These are phyloP conservation scores for Tetrapisispora namnaoensis DNA, from an alignment of 805 yeast genomes.

Conservation along the genomic window DNA sequence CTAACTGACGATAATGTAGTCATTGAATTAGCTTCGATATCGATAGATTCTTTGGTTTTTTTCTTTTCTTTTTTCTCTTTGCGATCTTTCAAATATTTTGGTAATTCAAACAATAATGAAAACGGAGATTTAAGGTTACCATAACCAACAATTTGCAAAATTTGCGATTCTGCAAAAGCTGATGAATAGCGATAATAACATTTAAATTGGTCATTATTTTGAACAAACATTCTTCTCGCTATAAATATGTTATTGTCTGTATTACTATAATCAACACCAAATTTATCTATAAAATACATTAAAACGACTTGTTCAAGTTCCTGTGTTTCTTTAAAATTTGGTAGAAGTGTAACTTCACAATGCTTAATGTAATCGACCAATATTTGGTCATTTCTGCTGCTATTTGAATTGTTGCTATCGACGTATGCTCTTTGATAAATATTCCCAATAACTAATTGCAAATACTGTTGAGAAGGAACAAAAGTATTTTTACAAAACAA, in stretches of 20 bases:
- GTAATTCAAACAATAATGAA: conserved; percentile 61
- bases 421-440: conserved; percentile 48
- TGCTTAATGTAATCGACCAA: conserved; percentile 37
- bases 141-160: conserved; percentile 65
- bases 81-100: conserved; percentile 62
- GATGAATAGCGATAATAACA: conserved; percentile 74
- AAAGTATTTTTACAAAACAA: conserved; percentile 76
- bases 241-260: conserved; percentile 45
- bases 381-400: conserved; percentile 5
- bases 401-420: conserved; percentile 22
- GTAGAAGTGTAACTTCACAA: conserved; percentile 56
- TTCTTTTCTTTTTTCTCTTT: conserved; percentile 63
- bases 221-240: conserved; percentile 32
- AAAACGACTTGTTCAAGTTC: conserved; percentile 52
- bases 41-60: conserved; percentile 15
- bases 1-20: conserved; percentile 2
- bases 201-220: conserved; percentile 33
- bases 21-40: conserved; percentile 3
- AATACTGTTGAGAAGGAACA: conserved; percentile 72
- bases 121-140: conserved; percentile 71
- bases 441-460: conserved; percentile 69
- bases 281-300: conserved; percentile 48
- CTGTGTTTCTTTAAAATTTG: conserved; percentile 44
- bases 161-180: conserved; percentile 65
- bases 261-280: conserved; percentile 58